A percentile compares a stretch with the other conserved stretches of the same genome.
Conservation (phyloP, 73 alveolate genomes). For the Paramecium biaurelia region DNA sequence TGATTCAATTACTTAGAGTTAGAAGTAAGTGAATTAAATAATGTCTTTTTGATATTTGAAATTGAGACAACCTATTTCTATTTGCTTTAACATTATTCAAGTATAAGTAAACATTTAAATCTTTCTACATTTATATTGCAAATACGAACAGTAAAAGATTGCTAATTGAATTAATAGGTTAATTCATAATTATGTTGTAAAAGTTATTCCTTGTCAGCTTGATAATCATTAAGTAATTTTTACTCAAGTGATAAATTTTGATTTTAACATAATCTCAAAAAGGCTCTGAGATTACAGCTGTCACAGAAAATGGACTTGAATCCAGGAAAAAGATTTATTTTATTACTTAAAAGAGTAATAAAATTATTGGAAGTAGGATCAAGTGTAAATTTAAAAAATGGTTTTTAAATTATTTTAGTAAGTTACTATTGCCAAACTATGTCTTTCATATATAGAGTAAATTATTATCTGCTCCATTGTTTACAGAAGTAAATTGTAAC, state of each 20-base stretch:
- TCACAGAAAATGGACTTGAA: background rate
- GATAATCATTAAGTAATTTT: background rate
- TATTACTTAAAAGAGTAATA: background rate
- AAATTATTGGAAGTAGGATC: background rate
- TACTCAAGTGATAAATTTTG: background rate
- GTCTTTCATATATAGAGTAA: background rate
- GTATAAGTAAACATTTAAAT: background rate
- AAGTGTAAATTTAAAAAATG: background rate
- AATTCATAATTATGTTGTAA: background rate
- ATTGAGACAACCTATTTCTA: background rate
- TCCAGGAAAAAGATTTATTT: background rate
- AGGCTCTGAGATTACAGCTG: background rate
- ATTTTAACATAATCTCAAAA: background rate
- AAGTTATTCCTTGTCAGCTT: background rate
- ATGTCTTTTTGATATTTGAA: background rate
- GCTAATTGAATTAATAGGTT: background rate
- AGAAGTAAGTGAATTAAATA: background rate
- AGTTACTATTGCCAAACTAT: background rate
- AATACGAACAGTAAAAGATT: background rate
- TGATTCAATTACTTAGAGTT: background rate
- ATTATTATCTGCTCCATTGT: background rate
- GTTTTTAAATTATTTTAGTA: background rate
- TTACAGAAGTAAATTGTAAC: background rate
- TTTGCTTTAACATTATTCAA: background rate
- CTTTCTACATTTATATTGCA: background rate